Conservation (phyloP, 2,329 filamentous ascomycete genomes). For the Ophiostoma tasmaniense region DNA sequence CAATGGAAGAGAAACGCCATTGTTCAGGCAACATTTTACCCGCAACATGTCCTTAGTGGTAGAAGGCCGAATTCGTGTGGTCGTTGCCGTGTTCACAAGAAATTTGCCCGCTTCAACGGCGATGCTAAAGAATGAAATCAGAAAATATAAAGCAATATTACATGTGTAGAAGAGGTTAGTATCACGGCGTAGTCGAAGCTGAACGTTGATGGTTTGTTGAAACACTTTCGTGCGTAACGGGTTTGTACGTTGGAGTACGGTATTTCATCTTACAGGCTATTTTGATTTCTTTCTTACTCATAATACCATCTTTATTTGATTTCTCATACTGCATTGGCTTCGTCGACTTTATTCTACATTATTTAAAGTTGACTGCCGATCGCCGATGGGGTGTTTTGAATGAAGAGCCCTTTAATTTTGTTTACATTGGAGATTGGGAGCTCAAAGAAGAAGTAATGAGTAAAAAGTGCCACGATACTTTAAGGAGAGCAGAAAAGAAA, state of each 20-base stretch:
- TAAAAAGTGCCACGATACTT: neutral
- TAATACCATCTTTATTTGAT: neutral
- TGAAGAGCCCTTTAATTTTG: neutral
- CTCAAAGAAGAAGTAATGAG: too few species aligned
- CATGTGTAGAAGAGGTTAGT: neutral
- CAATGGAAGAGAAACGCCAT: neutral
- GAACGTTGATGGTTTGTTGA: neutral
- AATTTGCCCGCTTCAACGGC: neutral
- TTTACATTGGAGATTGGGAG: neutral
- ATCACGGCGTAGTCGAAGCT: neutral
- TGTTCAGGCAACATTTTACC: neutral
- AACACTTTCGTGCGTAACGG: neutral
- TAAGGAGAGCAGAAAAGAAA: neutral
- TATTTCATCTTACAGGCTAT: neutral
- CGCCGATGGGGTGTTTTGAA: neutral
- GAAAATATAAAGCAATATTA: neutral
- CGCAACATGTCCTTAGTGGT: neutral
- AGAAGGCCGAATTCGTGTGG: neutral
- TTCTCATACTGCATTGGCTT: neutral
- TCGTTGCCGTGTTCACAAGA: neutral
- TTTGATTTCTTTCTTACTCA: neutral
- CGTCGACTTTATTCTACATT: neutral
- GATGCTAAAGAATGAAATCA: too few species aligned
- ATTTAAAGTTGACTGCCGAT: conserved; percentile 1
- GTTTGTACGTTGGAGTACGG: neutral